Conservation (phyloP, 106 monocot genomes). For the Allium fistulosum region DNA sequence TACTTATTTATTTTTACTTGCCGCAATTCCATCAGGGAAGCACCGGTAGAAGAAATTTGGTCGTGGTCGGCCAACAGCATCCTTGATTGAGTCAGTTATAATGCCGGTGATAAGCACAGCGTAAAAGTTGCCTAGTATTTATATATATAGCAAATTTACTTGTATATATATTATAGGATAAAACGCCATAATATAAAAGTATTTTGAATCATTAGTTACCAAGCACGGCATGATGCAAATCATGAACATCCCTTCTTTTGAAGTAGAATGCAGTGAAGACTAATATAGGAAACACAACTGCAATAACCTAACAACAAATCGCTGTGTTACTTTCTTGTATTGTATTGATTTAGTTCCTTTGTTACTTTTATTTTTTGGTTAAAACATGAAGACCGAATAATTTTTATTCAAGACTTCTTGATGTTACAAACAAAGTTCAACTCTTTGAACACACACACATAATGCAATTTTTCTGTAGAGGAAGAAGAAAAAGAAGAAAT, state of each 20-base stretch:
- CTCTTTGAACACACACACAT: no score
- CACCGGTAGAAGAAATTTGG: constrained; percentile 63
- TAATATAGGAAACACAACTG: constrained; percentile 32
- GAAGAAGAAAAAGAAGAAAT: constrained; percentile 1
- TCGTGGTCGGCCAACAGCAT: constrained; percentile 52
- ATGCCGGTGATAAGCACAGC: constrained; percentile 41
- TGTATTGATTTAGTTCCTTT: not conserved
- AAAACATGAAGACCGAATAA: no score
- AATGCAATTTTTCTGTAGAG: no score
- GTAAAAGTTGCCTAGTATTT: constrained; percentile 13
- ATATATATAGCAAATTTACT: not conserved
- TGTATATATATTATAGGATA: not conserved
- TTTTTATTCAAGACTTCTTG: no score
- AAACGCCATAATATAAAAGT: not conserved
- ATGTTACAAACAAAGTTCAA: no score
- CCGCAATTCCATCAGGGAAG: constrained; percentile 59
- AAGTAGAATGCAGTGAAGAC: constrained; percentile 49
- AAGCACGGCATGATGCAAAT: constrained; percentile 50
- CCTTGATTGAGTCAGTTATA: constrained; percentile 47
- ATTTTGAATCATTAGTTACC: constrained; percentile 14
- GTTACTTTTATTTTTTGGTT: no score
- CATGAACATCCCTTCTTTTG: constrained; percentile 53
- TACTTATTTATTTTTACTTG: not conserved
- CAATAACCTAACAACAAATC: constrained; percentile 30
- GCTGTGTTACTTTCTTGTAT: not conserved